Evolutionary conservation across 1,139 yeast species (phyloP).

Genomic region (Eremothecium coryli): DNA sequence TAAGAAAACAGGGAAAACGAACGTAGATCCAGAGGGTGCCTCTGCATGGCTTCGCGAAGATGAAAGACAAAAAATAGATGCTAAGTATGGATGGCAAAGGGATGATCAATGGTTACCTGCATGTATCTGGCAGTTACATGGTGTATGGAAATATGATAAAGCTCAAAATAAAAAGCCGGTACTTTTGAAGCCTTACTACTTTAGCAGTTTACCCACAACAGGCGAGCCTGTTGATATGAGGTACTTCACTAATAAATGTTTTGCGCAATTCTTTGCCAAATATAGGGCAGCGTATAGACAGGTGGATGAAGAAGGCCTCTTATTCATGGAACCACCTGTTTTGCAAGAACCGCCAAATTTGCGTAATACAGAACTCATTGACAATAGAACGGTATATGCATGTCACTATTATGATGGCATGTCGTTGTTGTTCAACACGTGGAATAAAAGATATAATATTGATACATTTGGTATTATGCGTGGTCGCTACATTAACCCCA

Average conservation of each 20-base stretch:
- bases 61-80: slow-evolving; percentile 41
- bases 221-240: slow-evolving; percentile 41
- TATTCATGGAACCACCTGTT: slow-evolving; percentile 78
- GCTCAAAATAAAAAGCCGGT: slow-evolving; percentile 25
- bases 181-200: slow-evolving; percentile 42
- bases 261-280: slow-evolving; percentile 46
- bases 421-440: slow-evolving; percentile 79
- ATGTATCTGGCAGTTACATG: slow-evolving; percentile 73
- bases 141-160: slow-evolving; percentile 59
- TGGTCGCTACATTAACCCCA: slow-evolving; percentile 63
- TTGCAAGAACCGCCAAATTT: slow-evolving; percentile 69
- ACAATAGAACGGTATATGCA: slow-evolving; percentile 58
- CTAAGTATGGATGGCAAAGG: slow-evolving; percentile 62
- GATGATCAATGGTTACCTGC: slow-evolving; percentile 59
- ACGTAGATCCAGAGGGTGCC: slow-evolving; percentile 58
- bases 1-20: slow-evolving; percentile 43
- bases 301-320: slow-evolving; percentile 40
- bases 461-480: slow-evolving; percentile 89
- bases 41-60: slow-evolving; percentile 53
- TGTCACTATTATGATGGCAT: slow-evolving; percentile 93
- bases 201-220: slow-evolving; percentile 35
- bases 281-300: slow-evolving; percentile 44
- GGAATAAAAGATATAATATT: slow-evolving; percentile 71
- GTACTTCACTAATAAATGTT: slow-evolving; percentile 55
- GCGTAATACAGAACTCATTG: slow-evolving; percentile 47